Percentiles rank a stretch among this genome's conserved stretches.
These are phyloP conservation scores for Fusarium coicis DNA, from an alignment of 2,329 filamentous ascomycete genomes.

Conservation along the genomic window DNA sequence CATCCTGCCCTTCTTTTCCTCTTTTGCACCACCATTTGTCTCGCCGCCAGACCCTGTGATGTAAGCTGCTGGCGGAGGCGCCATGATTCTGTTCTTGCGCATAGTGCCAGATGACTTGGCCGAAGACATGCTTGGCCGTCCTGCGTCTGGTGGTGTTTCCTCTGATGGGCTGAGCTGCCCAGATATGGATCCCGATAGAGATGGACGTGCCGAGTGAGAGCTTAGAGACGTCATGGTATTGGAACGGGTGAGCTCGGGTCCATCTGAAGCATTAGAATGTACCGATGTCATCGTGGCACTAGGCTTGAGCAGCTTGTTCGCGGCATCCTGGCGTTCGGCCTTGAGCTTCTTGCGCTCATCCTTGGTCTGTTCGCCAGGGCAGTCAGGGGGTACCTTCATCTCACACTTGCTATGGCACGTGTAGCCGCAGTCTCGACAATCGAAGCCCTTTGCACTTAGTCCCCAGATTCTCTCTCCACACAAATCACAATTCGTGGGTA, in stretches of 20 bases:
- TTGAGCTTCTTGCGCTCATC: conserved; percentile 97
- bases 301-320: conserved; percentile 69
- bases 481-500: conserved; percentile 97
- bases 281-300: conserved; percentile 50
- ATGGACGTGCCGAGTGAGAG: conserved; percentile 83
- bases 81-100: conserved; percentile 79
- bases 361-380: conserved; percentile 91
- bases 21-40: conserved; percentile 55
- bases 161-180: conserved; percentile 61
- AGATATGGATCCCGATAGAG: conserved; percentile 71
- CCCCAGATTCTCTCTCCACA: conserved; percentile 98
- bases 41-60: conserved; percentile 71
- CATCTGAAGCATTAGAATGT: conserved; percentile 69
- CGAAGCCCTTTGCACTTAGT: conserved; percentile 93
- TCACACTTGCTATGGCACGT: conserved; percentile 99
- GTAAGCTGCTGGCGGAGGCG: conserved; percentile 87
- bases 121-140: conserved; percentile 45
- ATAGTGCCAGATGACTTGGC: conserved; percentile 43
- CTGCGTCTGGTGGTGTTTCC: conserved; percentile 52
- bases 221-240: conserved; percentile 93
- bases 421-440: conserved; percentile 96
- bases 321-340: conserved; percentile 81
- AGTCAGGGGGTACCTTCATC: conserved; percentile 97
- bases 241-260: conserved; percentile 77
- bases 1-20: conserved; percentile 81